Evolutionary conservation across 2,329 filamentous ascomycete species (phyloP).

Genomic region (Verruconis gallopava): DNA sequence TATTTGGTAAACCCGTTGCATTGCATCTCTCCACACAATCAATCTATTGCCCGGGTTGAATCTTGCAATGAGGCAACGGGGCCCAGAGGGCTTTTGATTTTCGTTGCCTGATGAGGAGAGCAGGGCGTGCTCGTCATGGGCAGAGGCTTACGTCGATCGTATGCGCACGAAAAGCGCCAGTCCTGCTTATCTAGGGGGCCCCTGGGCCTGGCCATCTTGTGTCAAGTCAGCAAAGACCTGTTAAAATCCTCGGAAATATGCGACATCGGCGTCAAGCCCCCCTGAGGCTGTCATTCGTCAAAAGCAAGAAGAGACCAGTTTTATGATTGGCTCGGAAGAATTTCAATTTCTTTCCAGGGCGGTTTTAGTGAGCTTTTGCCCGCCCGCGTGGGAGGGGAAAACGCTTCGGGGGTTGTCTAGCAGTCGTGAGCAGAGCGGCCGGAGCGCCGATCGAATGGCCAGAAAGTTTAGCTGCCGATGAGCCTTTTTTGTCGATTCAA

Average conservation of each 20-base stretch:
- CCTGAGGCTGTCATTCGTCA: no score
- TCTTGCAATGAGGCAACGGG: not conserved
- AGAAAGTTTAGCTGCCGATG: not conserved
- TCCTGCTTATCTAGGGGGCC: not conserved
- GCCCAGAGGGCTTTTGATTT: not conserved
- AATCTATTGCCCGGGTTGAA: constrained; percentile 9
- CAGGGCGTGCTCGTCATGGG: not conserved
- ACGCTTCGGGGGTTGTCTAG: no score
- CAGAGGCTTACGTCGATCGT: not conserved
- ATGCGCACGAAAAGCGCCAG: no score
- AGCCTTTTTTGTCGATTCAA: not conserved
- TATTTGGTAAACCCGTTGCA: constrained; percentile 14
- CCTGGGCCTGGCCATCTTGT: no score
- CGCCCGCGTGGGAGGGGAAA: not conserved
- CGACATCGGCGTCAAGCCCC: no score
- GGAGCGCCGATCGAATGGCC: not conserved
- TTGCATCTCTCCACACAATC: constrained; percentile 12
- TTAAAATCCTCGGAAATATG: no score
- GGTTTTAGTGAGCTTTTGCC: not conserved
- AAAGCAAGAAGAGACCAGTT: no score
- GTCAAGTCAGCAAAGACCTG: no score
- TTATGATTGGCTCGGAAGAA: not conserved
- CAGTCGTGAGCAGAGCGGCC: not conserved
- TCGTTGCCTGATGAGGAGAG: not conserved
- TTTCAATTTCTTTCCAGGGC: not conserved